Conservation (phyloP, 192 early-diverging fungal genomes). For the Dissophora ornata region DNA sequence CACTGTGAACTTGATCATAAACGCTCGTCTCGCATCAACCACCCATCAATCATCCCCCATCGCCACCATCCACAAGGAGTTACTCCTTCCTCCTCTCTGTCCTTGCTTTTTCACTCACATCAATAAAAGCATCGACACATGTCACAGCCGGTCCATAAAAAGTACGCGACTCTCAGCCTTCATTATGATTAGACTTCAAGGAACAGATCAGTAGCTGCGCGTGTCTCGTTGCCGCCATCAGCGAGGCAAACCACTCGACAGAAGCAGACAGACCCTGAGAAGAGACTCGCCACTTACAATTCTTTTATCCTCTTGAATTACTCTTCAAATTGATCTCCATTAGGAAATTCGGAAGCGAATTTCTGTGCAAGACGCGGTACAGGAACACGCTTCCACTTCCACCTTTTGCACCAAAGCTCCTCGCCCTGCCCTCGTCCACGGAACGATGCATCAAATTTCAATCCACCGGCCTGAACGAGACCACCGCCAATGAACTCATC, state of each 20-base stretch:
- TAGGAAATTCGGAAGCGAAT: slow-evolving; percentile 61
- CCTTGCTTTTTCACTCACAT: not conserved
- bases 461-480: slow-evolving; percentile 55
- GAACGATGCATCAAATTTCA: slow-evolving; percentile 60
- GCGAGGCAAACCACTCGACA: too few relatives aligned
- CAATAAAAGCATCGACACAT: slow-evolving; percentile 4
- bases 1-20: too few relatives aligned
- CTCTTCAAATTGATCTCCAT: too few relatives aligned
- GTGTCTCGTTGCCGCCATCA: too few relatives aligned
- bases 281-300: too few relatives aligned
- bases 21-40: too few relatives aligned
- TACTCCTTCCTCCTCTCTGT: not conserved
- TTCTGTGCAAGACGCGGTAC: slow-evolving; percentile 63
- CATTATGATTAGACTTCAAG: not conserved
- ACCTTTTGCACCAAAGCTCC: slow-evolving; percentile 62
- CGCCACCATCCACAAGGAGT: too few relatives aligned
- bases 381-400: slow-evolving; percentile 60
- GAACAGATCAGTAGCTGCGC: too few relatives aligned
- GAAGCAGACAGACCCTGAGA: too few relatives aligned
- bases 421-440: slow-evolving; percentile 55
- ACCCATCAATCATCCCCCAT: too few relatives aligned
- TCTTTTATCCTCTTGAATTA: too few relatives aligned
- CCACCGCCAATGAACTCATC: slow-evolving; percentile 56
- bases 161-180: slow-evolving; percentile 15
- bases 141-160: slow-evolving; percentile 49